Evolutionary conservation across 257 asterid genomes (phyloP).

Genomic region (Parsonsia alboflavescens): DNA sequence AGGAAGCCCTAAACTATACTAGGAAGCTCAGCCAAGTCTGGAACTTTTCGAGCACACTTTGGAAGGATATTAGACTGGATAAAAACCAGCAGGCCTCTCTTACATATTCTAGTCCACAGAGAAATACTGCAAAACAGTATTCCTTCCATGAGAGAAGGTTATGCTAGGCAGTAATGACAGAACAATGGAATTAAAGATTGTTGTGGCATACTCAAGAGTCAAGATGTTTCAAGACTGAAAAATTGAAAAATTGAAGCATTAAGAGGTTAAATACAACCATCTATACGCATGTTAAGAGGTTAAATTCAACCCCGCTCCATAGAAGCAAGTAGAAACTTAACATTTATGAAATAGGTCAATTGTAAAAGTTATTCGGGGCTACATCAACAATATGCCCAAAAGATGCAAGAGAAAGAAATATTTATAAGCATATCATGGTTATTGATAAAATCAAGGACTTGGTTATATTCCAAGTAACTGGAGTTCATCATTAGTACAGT

Average conservation of each 20-base stretch:
- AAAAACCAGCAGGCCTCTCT: neutral
- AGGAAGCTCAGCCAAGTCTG: neutral
- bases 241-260: neutral
- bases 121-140: neutral
- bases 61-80: neutral
- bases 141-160: neutral
- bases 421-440: neutral
- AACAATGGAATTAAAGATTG: neutral
- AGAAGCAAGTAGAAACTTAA: too few relatives aligned
- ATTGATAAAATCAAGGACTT: neutral
- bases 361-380: neutral
- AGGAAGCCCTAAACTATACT: neutral
- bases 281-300: too few relatives aligned
- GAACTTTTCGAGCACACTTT: neutral
- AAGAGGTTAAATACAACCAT: too few relatives aligned
- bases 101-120: neutral
- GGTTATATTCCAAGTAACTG: neutral
- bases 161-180: neutral
- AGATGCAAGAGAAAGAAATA: neutral
- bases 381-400: neutral
- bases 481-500: neutral
- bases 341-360: neutral
- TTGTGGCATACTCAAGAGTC: neutral
- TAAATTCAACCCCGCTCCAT: too few relatives aligned
- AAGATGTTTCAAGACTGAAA: neutral